Evolutionary conservation across 495 filamentous ascomycete species (phyloP).

Genomic region (Annulohypoxylon nitens): DNA sequence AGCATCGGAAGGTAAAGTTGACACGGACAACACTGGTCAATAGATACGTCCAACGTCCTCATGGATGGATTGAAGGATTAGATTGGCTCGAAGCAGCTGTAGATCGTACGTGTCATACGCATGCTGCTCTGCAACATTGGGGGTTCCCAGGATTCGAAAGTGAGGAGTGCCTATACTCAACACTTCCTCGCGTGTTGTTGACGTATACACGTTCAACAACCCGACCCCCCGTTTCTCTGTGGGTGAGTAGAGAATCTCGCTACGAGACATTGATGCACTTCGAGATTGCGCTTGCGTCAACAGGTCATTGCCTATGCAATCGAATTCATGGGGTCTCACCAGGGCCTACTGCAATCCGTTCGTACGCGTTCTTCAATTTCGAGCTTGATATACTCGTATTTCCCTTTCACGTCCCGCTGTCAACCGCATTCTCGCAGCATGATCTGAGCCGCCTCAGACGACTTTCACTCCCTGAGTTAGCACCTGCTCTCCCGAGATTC

Average conservation of each 20-base stretch:
- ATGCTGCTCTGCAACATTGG: background rate
- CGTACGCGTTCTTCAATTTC: constrained; percentile 20
- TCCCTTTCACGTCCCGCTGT: constrained; percentile 20
- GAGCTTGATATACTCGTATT: constrained; percentile 10
- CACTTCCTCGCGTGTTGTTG: background rate
- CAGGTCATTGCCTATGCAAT: background rate
- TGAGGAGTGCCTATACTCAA: background rate
- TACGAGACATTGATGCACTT: constrained; percentile 13
- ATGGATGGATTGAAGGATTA: too few relatives aligned
- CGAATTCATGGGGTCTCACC: background rate
- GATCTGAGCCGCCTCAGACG: constrained; percentile 2
- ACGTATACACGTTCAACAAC: background rate
- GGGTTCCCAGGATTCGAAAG: background rate
- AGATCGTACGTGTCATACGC: background rate
- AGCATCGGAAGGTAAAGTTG: constrained; percentile 7
- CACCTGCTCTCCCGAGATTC: constrained; percentile 2
- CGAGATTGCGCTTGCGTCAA: background rate
- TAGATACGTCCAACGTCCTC: too few relatives aligned
- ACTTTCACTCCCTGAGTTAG: constrained; percentile 15
- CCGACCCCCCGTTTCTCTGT: constrained; percentile 4
- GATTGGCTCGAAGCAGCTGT: too few relatives aligned
- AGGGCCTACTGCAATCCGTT: background rate
- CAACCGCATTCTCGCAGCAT: background rate
- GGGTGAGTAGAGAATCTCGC: constrained; percentile 26
- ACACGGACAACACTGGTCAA: background rate